Evolutionary conservation across 768 basidiomycete genomes (phyloP), one percentile per base, ranked within the genome.

Genomic region (Tremella fuciformis): DNA sequence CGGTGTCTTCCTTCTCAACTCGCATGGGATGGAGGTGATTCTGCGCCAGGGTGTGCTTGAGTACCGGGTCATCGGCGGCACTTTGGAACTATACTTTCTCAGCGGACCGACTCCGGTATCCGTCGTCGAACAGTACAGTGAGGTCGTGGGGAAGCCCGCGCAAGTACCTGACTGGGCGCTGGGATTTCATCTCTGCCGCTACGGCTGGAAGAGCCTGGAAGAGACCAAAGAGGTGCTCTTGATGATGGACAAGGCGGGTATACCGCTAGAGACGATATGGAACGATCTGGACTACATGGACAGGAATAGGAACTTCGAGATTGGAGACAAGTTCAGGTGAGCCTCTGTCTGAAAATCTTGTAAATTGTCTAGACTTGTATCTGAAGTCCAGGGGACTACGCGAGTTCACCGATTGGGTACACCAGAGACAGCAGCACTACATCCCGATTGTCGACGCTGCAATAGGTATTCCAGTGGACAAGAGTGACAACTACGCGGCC

Each of bases 141-240:
- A 78, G 37, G 77, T 84, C n/a, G 80, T 87, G 24, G 88, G 88
- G 2, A 77, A 83, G 39, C 86, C 88, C 2, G 83, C 82, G 26
- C 85, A 86, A 83, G 84, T 85, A 70, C 88, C 87, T 1, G 79
- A 80, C 38, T 89, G 87, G 86, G 84, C 83, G 3, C 87, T 89
- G 68, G 88, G 88, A 7, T 88, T 88, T 79, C 88, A 90, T 59
- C 80, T 88, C 8, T 78, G 73, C 78, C 81, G 83, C 80, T 85
- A 67, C 62, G 88, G 83, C 3, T 84, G 82, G 58, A 55, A 66
- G 26, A 78, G 83, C 63, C 66, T 88, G 18, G 82, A 79, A 55
- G 84, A 86, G 63, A 84, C 84, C 8, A 79, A 79, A 26, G 80
- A 81, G 50, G 80, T 83, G 18, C 83, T 85, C 52, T 71, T 69